Percentiles rank a stretch among this genome's conserved stretches.
These are phyloP conservation scores for Exophiala sideris DNA, from an alignment of 2,329 filamentous ascomycete genomes.

Conservation along the genomic window DNA sequence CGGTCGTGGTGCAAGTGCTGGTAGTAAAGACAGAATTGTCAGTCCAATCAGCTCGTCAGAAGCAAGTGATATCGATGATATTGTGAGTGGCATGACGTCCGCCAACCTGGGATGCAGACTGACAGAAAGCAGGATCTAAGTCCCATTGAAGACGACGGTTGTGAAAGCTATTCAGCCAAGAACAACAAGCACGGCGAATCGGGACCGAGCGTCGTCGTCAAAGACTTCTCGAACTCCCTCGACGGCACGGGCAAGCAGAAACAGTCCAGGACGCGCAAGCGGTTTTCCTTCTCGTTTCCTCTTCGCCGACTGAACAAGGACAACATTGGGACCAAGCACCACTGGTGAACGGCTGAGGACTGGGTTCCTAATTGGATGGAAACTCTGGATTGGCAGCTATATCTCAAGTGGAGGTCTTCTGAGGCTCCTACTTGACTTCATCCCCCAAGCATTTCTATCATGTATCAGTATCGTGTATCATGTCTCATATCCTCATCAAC, in stretches of 20 bases:
- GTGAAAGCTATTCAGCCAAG: background rate
- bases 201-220: background rate
- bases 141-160: background rate
- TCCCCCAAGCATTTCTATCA: no score
- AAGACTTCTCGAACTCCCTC: background rate
- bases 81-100: background rate
- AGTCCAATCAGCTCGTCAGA: background rate
- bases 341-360: background rate
- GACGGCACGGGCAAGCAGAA: background rate
- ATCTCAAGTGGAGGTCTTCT: background rate
- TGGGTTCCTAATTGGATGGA: no score
- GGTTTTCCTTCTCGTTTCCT: slow-evolving; percentile 12
- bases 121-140: background rate
- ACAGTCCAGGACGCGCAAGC: background rate
- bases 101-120: background rate
- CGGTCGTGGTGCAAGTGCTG: background rate
- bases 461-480: no score
- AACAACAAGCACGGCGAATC: background rate
- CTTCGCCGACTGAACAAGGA: slow-evolving; percentile 9
- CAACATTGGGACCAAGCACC: background rate
- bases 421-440: background rate
- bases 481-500: no score
- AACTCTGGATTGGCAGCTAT: background rate
- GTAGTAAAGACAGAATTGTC: background rate
- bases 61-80: background rate